Evolutionary conservation across 108 stramenopile genomes (phyloP), one percentile per base, ranked within the genome.

Genomic region (Nitzschia sp.): DNA sequence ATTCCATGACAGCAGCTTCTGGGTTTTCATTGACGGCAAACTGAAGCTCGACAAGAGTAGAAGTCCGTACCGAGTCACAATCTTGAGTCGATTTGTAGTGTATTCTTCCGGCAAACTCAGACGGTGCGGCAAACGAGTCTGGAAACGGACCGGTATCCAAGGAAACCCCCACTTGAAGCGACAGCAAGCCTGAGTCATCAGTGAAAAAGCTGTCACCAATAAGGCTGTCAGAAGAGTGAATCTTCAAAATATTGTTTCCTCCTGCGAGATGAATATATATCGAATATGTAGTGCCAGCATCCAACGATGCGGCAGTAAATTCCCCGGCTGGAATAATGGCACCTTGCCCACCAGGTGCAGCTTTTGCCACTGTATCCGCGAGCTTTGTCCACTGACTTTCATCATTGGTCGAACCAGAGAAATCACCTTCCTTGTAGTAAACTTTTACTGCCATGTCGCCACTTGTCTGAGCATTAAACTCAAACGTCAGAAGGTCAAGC

Each of bases 21-120:
- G 71, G 71, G 5, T 64, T 48, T 19, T 13, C 63, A 29, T 72
- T 55, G 17, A 72, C 32, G 17, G 54, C 35, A 56, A 72, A 72
- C 19, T 57, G 17, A 4, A 70, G 25, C 23, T 58, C 38, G 19
- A 59, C 57, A 24, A 28, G 8, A 11, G 57, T 46, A 6, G 35
- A 35, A 13, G 27, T 59, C 17, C 53, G 13, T 15, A 17, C 25
- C 8, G 35, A 38, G 27, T 54, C 45, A 28, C 68, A 70, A 28
- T 17, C 13, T 54, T 59, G 55, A 2, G n/a, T 0, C 32, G 45
- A 28, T 45, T 31, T 25, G 57, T 70, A 59, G 0, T 70, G 68
- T 0, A 70, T 0, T 11, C 47, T 21, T n/a, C 68, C 68, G 6
- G 19, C 23, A 2, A 70, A 70, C 18, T 70, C 57, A 8, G 57